Evolutionary conservation across 352 stramenopile genomes (phyloP), one percentile per base, ranked within the genome.

Genomic region (Pythium brachiatum): DNA sequence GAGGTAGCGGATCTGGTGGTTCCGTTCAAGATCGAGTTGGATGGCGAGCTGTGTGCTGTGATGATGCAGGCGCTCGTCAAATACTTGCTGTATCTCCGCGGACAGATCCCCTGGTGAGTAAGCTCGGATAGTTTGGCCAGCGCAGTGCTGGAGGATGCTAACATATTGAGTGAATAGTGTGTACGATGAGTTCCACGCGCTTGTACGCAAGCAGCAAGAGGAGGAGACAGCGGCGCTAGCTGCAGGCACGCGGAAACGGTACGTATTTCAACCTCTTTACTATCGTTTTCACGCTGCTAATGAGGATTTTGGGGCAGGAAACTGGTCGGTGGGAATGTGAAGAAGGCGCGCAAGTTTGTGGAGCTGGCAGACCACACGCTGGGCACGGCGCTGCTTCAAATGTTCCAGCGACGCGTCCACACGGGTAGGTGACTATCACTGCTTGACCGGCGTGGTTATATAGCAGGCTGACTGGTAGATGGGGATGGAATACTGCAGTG

Each of bases 81-180:
- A 52, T 86, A 83, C 57, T 48, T 89, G 58, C 71, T 91, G 23
- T 91, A 79, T 52, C 75, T 87, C 53, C 79, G 82, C 47, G 78
- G 78, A 0, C 82, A 91, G 64, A 81, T 88, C 51, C 82, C 79
- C 39, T 86, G 76, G 82, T 91, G 61, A 57, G 23, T 7, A 1
- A 23, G 4, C 11, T 34, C 9, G 5, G 29, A 5, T 34, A 11
- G 5, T 34, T 9, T 34, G 9, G 5, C 5, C 5, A 9, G 5
- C 29, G 29, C 9, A 9, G 5, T 34, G 29, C 29, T 34, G 29
- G 9, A 9, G 5, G 5, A 34, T 9, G 29, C 29, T 34, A 34
- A 34, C 29, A 34, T 11, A 34, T 34, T 5, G 5, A 34, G 5
- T 34, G 29, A n/a, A 27, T 41, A 68, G 78, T 62, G 57, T 88